These are phyloP conservation scores for Gossypium stocksii DNA, from an alignment of 345 rosid genomes.

Conservation along the genomic window DNA sequence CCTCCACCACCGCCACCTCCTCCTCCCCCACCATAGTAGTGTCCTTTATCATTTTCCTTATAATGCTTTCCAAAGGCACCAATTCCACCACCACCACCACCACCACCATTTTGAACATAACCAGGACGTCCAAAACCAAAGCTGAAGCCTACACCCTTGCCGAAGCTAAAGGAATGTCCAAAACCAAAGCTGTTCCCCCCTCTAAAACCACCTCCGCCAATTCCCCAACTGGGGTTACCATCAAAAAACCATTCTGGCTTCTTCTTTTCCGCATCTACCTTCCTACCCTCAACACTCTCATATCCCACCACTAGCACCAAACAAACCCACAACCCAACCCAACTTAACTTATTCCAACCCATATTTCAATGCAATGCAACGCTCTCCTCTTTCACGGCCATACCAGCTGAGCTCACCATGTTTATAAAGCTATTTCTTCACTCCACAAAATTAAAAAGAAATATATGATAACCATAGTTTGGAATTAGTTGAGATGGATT, in stretches of 20 bases:
- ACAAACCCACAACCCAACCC: neutral
- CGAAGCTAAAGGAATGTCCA: constrained; percentile 8
- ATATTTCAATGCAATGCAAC: neutral
- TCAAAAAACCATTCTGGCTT: constrained; percentile 4
- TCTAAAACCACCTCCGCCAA: neutral
- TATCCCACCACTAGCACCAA: neutral
- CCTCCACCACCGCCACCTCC: neutral
- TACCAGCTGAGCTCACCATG: neutral
- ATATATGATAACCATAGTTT: neutral
- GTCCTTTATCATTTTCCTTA: neutral
- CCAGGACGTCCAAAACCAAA: neutral
- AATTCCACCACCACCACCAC: neutral
- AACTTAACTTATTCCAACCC: neutral
- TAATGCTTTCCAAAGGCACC: neutral
- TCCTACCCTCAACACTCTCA: neutral
- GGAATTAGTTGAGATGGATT: neutral
- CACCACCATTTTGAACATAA: neutral
- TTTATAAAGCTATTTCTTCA: neutral
- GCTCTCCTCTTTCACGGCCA: neutral
- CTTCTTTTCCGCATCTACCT: neutral
- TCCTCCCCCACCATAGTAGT: neutral
- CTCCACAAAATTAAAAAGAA: too few relatives aligned
- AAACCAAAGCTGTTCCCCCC: neutral
- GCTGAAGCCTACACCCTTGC: neutral
- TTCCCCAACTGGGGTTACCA: neutral